Evolutionary conservation across 129 eudicot species (phyloP).

Genomic region (Escallonia rubra): DNA sequence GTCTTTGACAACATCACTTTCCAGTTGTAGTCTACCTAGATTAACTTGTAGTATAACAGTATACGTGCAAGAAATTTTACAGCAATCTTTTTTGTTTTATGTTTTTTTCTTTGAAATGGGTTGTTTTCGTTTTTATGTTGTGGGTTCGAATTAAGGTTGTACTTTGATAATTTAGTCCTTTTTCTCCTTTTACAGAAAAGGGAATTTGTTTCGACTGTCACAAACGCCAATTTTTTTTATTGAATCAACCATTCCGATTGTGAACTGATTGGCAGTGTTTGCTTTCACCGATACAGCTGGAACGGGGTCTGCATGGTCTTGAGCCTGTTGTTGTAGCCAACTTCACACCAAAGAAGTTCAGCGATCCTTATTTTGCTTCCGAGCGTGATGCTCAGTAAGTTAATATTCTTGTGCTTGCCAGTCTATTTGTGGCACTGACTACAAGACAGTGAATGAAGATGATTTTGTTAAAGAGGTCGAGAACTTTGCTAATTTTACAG

Average conservation of each 20-base stretch:
- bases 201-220: neutral
- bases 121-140: slow-evolving; percentile 15
- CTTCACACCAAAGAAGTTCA: slow-evolving; percentile 77
- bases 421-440: no score
- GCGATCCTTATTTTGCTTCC: slow-evolving; percentile 55
- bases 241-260: neutral
- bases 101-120: neutral
- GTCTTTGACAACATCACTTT: neutral
- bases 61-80: neutral
- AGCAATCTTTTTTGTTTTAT: neutral
- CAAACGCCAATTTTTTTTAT: neutral
- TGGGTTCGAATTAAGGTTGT: neutral
- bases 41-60: neutral
- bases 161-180: neutral
- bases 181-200: neutral
- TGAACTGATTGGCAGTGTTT: neutral
- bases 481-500: neutral
- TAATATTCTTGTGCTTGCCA: neutral
- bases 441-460: no score
- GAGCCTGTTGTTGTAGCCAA: slow-evolving; percentile 68
- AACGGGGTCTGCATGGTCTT: slow-evolving; percentile 74
- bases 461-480: neutral
- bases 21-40: neutral
- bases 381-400: slow-evolving; percentile 83
- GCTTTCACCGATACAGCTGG: slow-evolving; percentile 48